These are phyloP conservation scores for Dalbergia cultrata DNA, from an alignment of 306 rosid genomes.

Conservation along the genomic window DNA sequence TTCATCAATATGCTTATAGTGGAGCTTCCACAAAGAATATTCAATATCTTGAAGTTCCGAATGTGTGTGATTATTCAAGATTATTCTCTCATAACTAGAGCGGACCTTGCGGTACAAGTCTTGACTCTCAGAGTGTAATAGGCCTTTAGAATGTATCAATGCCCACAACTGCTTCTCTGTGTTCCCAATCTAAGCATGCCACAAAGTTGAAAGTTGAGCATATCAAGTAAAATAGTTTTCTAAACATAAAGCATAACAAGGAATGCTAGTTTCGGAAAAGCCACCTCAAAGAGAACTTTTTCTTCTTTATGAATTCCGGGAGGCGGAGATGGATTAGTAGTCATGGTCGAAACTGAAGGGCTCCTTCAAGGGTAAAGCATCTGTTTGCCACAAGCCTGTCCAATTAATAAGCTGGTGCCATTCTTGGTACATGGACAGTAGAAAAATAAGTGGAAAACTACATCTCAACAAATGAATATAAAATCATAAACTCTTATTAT, in stretches of 20 bases:
- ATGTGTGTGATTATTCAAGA: constrained; percentile 55
- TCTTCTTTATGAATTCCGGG: constrained; percentile 56
- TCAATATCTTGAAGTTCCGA: constrained; percentile 90
- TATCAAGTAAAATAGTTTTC: background rate
- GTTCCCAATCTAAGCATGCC: constrained; percentile 64
- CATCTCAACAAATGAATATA: constrained; percentile 3
- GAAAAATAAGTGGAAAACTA: background rate
- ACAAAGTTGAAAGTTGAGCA: constrained; percentile 41
- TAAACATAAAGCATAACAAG: constrained; percentile 26
- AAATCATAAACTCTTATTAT: background rate
- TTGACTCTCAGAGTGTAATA: constrained; percentile 68
- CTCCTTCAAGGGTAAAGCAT: constrained; percentile 39
- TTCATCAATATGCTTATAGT: constrained; percentile 93
- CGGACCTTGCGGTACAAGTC: constrained; percentile 75
- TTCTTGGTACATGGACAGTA: constrained; percentile 28
- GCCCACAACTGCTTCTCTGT: constrained; percentile 77
- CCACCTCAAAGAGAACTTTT: constrained; percentile 65
- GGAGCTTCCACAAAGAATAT: constrained; percentile 94
- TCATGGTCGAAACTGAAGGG: constrained; percentile 52
- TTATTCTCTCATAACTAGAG: constrained; percentile 68
- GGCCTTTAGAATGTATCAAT: constrained; percentile 77
- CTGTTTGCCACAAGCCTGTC: constrained; percentile 45
- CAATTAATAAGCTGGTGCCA: constrained; percentile 33
- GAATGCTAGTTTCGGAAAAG: constrained; percentile 44
- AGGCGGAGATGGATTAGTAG: constrained; percentile 44